phyloP scores from a whole-genome alignment of 805 yeast species.

The Saturnispora mendoncae region DNA sequence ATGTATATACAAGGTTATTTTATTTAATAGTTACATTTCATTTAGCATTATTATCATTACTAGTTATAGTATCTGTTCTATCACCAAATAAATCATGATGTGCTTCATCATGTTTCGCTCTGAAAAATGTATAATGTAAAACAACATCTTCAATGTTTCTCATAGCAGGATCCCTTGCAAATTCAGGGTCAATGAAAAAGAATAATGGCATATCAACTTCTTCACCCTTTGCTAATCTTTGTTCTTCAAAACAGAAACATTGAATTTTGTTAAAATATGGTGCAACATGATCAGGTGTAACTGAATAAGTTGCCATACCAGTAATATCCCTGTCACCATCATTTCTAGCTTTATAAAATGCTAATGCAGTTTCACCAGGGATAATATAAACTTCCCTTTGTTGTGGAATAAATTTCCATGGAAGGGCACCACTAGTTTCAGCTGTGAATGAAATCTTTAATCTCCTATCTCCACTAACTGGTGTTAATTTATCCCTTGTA shows the following conservation, averaged over 20 bases:
- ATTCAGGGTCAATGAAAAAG: constrained; percentile 94
- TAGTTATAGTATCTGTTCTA: constrained; percentile 15
- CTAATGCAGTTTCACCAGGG: constrained; percentile 97
- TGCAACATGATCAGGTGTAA: constrained; percentile 93
- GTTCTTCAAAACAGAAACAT: constrained; percentile 98
- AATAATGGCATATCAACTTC: constrained; percentile 99
- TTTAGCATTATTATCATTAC: not conserved
- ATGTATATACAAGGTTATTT: not conserved
- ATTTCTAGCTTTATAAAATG: constrained; percentile 89
- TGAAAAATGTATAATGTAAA: constrained; percentile 88
- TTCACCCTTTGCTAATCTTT: constrained; percentile 86
- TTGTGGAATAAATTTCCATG: constrained; percentile 93
- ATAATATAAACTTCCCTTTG: constrained; percentile 86
- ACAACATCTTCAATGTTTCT: constrained; percentile 83
- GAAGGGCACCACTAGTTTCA: constrained; percentile 81
- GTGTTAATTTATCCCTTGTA: constrained; percentile 78
- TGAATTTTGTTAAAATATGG: constrained; percentile 95
- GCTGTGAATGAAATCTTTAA: constrained; percentile 83
- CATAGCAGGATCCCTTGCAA: constrained; percentile 87
- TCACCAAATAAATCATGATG: constrained; percentile 23
- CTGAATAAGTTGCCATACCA: constrained; percentile 98
- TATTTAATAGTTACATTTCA: not conserved
- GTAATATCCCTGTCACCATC: constrained; percentile 79
- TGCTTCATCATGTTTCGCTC: constrained; percentile 33
- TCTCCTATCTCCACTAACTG: constrained; percentile 77